Evolutionary conservation across 805 yeast species (phyloP), one percentile per base, ranked within the genome.

Genomic region (Naumovozyma dairenensis): DNA sequence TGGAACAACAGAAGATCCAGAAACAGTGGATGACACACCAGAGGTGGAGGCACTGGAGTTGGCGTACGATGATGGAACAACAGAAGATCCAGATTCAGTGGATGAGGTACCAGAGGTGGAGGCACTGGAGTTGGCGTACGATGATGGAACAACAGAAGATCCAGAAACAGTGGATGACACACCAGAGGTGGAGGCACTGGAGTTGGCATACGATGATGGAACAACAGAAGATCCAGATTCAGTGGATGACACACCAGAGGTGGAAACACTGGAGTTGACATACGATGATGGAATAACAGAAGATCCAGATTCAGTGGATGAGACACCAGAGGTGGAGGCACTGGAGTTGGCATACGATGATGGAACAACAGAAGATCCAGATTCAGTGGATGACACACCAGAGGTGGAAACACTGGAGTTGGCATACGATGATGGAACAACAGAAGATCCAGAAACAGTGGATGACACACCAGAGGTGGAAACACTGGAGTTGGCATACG

Each of bases 1-100:
- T 24, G 26, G 26, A 24, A 24, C 26, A 24, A n/a, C n/a, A n/a
- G n/a, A n/a, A n/a, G n/a, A n/a, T n/a, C 26, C 26, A 12, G 26
- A 24, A 24, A 12, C 26, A 24, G 26, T 10, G 26, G 9, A 7
- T 7, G 26, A 24, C n/a, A 12, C 26, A 24, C 26, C 26, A 12
- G 13, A 24, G 26, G 26, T 24, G 13, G 26, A 10, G 26, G 26
- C 26, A 24, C 26, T 10, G 26, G 8, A 24, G 26, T 24, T 24
- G 26, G 26, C 26, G 8, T 24, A 24, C 26, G n/a, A n/a, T n/a
- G n/a, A n/a, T n/a, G n/a, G n/a, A n/a, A n/a, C n/a, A n/a, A n/a
- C 26, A 7, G 26, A 24, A 14, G 26, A 24, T 6, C n/a, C 26
- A 24, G 13, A 24, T 6, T 24, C 26, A 24, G 13, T 12, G 13